phyloP scores from a whole-genome alignment of 2,329 filamentous ascomycete species.

The Tetracladium maxilliforme region DNA sequence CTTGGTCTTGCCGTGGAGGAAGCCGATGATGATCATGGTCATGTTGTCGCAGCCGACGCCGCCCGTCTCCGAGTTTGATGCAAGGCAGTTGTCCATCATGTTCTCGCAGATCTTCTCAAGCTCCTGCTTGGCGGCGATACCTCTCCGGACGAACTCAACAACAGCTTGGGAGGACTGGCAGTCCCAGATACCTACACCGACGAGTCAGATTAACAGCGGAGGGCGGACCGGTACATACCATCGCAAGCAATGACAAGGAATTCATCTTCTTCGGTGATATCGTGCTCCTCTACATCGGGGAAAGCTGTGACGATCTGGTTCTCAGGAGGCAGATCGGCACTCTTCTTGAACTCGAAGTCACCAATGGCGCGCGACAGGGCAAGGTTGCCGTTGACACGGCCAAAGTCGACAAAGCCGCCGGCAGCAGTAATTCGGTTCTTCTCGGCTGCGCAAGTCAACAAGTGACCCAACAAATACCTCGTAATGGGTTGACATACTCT shows the following conservation, averaged over 20 bases:
- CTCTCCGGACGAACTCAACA: conserved; percentile 88
- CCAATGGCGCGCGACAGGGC: conserved; percentile 94
- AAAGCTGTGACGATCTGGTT: conserved; percentile 97
- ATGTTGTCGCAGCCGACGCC: conserved; percentile 99
- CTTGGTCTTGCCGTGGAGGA: conserved; percentile 83
- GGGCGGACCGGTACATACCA: conserved; percentile 37
- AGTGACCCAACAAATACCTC: too few species aligned
- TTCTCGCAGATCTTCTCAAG: conserved; percentile 95
- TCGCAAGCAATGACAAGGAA: conserved; percentile 90
- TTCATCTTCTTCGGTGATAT: conserved; percentile 85
- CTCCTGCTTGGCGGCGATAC: conserved; percentile 92
- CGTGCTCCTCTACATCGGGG: conserved; percentile 85
- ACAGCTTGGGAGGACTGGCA: conserved; percentile 98
- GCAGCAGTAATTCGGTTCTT: conserved; percentile 92
- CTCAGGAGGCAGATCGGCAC: conserved; percentile 89
- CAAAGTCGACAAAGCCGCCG: conserved; percentile 96
- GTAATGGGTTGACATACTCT: conserved; percentile 62
- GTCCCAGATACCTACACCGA: conserved; percentile 81
- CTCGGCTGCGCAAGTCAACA: conserved; percentile 59
- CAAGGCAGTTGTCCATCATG: conserved; percentile 99
- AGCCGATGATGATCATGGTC: conserved; percentile 87
- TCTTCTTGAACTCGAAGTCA: conserved; percentile 99
- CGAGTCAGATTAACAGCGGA: conserved; percentile 7
- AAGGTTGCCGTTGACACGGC: conserved; percentile 94
- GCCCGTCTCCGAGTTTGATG: conserved; percentile 93